Percentiles rank a stretch among this genome's conserved stretches.
Evolutionary conservation across 108 stramenopile species (phyloP).

Genomic region (Stephanodiscus minutulus): DNA sequence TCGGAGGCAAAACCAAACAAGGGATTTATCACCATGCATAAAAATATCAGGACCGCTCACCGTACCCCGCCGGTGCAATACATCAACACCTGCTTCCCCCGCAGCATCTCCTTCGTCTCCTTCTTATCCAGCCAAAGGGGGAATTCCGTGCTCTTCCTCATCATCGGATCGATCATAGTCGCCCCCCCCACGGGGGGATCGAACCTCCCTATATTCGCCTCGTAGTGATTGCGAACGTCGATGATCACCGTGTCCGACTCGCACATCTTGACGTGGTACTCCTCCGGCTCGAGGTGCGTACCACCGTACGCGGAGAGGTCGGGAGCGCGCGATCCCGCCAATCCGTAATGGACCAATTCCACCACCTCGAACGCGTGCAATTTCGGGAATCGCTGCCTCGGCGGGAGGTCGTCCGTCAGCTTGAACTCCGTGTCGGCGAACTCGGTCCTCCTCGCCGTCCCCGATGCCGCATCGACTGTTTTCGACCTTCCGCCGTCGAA

Average conservation of each 20-base stretch:
- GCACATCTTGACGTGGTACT: constrained; percentile 79
- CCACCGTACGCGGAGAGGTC: constrained; percentile 68
- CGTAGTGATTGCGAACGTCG: constrained; percentile 93
- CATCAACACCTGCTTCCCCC: constrained; percentile 84
- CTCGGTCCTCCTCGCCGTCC: constrained; percentile 33
- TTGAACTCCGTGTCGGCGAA: constrained; percentile 88
- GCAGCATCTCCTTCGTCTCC: constrained; percentile 75
- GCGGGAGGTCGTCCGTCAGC: constrained; percentile 71
- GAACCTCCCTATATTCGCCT: constrained; percentile 77
- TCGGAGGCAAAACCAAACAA: background rate
- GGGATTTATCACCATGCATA: too few species aligned
- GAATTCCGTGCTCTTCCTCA: constrained; percentile 90
- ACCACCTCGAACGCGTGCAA: constrained; percentile 74
- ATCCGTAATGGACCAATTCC: constrained; percentile 89
- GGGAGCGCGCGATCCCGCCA: constrained; percentile 72
- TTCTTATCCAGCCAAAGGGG: constrained; percentile 72
- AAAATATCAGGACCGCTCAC: too few species aligned
- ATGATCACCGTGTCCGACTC: constrained; percentile 85
- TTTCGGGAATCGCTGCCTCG: constrained; percentile 72
- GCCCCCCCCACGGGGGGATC: constrained; percentile 60
- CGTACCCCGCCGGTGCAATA: constrained; percentile 92
- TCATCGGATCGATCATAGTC: constrained; percentile 81
- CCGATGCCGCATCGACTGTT: constrained; percentile 17
- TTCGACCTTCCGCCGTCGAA: constrained; percentile 52
- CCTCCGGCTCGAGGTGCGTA: constrained; percentile 80